These are phyloP conservation scores for Jamesozyma hellenica DNA, from an alignment of 805 yeast species.

Conservation along the genomic window DNA sequence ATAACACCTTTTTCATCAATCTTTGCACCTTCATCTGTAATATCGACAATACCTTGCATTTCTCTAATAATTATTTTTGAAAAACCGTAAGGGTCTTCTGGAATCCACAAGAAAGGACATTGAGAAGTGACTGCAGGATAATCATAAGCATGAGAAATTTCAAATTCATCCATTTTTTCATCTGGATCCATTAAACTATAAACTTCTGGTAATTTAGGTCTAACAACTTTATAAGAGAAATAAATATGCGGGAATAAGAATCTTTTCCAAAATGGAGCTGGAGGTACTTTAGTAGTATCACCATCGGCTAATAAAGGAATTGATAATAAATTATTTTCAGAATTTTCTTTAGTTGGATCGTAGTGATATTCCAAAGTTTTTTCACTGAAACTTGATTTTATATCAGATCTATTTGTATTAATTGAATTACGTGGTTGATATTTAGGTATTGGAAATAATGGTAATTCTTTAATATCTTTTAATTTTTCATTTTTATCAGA, in stretches of 20 bases:
- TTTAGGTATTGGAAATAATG: constrained; percentile 23
- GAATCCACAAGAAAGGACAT: constrained; percentile 83
- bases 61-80: constrained; percentile 50
- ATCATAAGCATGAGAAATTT: constrained; percentile 53
- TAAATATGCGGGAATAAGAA: constrained; percentile 49
- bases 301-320: constrained; percentile 70
- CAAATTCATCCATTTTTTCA: constrained; percentile 31
- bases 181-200: constrained; percentile 42
- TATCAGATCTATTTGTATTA: constrained; percentile 1
- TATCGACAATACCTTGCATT: constrained; percentile 45
- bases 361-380: constrained; percentile 17
- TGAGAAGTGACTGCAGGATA: constrained; percentile 62
- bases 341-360: constrained; percentile 1
- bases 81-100: constrained; percentile 80
- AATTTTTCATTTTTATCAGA: not conserved
- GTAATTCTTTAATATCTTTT: constrained; percentile 21
- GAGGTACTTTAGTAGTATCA: constrained; percentile 24
- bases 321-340: constrained; percentile 20
- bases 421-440: constrained; percentile 14
- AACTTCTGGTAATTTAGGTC: constrained; percentile 48
- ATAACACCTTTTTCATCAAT: constrained; percentile 43
- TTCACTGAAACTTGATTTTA: constrained; percentile 10
- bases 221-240: constrained; percentile 38
- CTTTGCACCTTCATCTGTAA: constrained; percentile 58
- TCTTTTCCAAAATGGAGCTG: constrained; percentile 36